Base-by-base conservation (phyloP, 768 basidiomycete genomes). In the Crepidotus variabilis region DNA sequence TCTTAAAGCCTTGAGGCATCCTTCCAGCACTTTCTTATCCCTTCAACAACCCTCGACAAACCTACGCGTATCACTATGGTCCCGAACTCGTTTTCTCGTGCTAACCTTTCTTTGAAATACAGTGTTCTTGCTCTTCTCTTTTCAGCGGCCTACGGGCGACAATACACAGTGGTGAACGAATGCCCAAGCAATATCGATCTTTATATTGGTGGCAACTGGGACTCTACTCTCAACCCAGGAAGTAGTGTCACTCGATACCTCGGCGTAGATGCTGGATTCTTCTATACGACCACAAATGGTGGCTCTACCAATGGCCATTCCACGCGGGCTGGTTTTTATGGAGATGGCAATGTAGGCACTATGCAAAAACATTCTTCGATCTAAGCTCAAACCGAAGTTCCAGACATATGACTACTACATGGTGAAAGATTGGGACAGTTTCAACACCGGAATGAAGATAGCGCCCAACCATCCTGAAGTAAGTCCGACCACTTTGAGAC, bases 361-460 rank as follows among this genome's bases (percentile, higher is more conserved):
- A 3, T 43, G 13, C 14, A 43, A 43, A 11, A 5, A 20, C 3
- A 20, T 43, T 11, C 18, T 11, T 20, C 14, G 14, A 16, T 39
- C 39, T 6, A 18, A 33, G 33, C 21, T 34, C 6, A 18, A 43
- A 21, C 7, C 10, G 9, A n/a, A 51, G 39, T 4, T 5, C 50
- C 35, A 70, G 67, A 52, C 57, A 7, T 47, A 59, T 21, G 63
- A 65, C 49, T 74, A 73, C 51, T 73, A 71, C 45, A 63, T 73
- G 23, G 69, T 71, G 16, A 64, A 60, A 24, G 70, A 71, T 53
- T 51, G 62, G 2, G 56, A 65, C 18, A 57, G 66, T 14, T 67
- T 72, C 59, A 75, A 72, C 21, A 67, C 65, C 8, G 73, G 67
- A 3, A 63, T 75, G 5, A 65, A 61, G n/a, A 70, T 75, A 23